A percentile compares a stretch with the other conserved stretches of the same genome.
Evolutionary conservation across 23 red algal species (phyloP).

Genomic region (Gracilaria caudata): DNA sequence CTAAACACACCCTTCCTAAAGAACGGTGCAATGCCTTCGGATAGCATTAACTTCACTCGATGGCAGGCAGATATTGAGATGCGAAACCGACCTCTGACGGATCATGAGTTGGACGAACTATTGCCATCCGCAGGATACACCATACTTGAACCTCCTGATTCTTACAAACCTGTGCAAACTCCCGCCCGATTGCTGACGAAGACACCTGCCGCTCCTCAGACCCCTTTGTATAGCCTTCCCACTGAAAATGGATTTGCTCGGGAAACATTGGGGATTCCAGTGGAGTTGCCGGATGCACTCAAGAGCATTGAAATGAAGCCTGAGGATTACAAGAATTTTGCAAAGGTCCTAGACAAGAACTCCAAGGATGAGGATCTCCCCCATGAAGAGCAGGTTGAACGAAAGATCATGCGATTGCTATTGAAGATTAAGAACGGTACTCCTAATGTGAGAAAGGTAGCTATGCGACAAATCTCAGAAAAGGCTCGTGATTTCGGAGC

Average conservation of each 20-base stretch:
- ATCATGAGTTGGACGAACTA: constrained; percentile 87
- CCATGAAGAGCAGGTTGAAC: constrained; percentile 68
- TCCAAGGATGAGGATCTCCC: constrained; percentile 79
- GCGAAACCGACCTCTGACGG: constrained; percentile 61
- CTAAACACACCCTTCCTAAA: constrained; percentile 55
- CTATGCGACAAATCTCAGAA: constrained; percentile 85
- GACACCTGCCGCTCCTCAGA: constrained; percentile 43
- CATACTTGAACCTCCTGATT: constrained; percentile 76
- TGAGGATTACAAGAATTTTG: constrained; percentile 90
- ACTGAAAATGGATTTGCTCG: constrained; percentile 49
- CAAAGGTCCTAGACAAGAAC: constrained; percentile 65
- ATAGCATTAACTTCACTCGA: constrained; percentile 42
- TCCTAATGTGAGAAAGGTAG: constrained; percentile 79
- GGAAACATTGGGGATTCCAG: constrained; percentile 55
- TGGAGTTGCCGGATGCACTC: constrained; percentile 64
- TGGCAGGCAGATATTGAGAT: constrained; percentile 69
- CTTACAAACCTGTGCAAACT: constrained; percentile 71
- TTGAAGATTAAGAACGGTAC: constrained; percentile 93
- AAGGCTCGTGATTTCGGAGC: constrained; percentile 83
- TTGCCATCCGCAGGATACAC: constrained; percentile 85
- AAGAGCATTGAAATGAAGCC: constrained; percentile 86
- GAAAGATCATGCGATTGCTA: constrained; percentile 82
- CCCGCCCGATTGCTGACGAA: constrained; percentile 47
- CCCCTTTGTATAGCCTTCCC: constrained; percentile 73
- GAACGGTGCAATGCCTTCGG: constrained; percentile 34